Percentiles rank a stretch among this genome's conserved stretches.
phyloP scores from a whole-genome alignment of 164 flowering plant genomes.

The Aristolochia californica region DNA sequence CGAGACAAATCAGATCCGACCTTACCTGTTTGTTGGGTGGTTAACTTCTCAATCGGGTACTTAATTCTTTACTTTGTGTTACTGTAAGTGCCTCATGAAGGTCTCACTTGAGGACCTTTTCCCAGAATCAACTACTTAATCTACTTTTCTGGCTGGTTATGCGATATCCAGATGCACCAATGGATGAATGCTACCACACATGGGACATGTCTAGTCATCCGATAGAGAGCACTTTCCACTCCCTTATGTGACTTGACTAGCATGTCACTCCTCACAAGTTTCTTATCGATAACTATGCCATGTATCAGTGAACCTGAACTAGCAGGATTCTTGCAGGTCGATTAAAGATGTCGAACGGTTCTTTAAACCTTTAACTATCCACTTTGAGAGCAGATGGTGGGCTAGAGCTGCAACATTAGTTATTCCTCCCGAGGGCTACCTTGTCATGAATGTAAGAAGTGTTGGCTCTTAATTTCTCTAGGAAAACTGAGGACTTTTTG shows the following conservation, averaged over 20 bases:
- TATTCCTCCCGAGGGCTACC: conserved; percentile 66
- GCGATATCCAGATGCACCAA: too few species aligned
- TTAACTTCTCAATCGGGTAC: conserved; percentile 50
- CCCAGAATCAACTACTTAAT: too few species aligned
- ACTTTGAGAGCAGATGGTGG: conserved; percentile 59
- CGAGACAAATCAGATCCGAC: conserved; percentile 45
- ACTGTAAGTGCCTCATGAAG: neutral
- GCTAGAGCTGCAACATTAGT: conserved; percentile 27
- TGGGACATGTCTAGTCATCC: too few species aligned
- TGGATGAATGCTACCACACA: too few species aligned
- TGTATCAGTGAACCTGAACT: too few species aligned
- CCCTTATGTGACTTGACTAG: too few species aligned
- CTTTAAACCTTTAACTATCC: conserved; percentile 58
- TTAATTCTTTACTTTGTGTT: too few species aligned
- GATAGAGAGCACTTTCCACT: too few species aligned
- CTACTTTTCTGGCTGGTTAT: too few species aligned
- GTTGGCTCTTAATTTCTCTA: neutral
- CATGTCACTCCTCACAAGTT: too few species aligned
- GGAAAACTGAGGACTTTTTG: neutral
- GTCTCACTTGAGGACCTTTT: neutral
- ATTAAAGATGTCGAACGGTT: conserved; percentile 36
- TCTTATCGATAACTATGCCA: too few species aligned
- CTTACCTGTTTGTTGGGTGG: conserved; percentile 67
- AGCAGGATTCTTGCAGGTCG: conserved; percentile 26
- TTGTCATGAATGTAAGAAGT: conserved; percentile 45